Evolutionary conservation across 371 early-diverging fungal genomes (phyloP).

Genomic region (Rhizopus microsporus): DNA sequence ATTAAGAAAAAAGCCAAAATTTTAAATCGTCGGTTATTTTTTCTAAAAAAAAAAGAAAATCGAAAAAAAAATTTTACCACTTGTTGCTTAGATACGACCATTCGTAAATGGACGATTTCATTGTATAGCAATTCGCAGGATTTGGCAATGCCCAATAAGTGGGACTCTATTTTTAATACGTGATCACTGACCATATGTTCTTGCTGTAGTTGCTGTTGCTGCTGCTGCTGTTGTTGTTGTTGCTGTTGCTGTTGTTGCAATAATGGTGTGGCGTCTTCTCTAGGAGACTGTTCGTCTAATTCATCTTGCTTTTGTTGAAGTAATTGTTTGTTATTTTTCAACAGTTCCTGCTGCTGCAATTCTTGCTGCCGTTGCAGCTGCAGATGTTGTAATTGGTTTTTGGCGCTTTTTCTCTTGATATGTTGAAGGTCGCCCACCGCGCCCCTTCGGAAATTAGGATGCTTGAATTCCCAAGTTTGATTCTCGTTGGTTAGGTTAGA

Average conservation of each 20-base stretch:
- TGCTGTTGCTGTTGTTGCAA: background rate
- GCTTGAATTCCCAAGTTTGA: slow-evolving; percentile 75
- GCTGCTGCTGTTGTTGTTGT: background rate
- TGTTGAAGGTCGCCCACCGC: slow-evolving; percentile 56
- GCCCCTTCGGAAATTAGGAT: slow-evolving; percentile 65
- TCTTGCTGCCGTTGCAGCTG: slow-evolving; percentile 11
- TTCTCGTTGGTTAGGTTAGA: slow-evolving; percentile 56
- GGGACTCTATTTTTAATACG: slow-evolving; percentile 27
- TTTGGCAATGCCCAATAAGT: slow-evolving; percentile 17
- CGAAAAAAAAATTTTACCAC: slow-evolving; percentile 19
- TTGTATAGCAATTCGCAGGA: slow-evolving; percentile 25
- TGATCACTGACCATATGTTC: slow-evolving; percentile 14
- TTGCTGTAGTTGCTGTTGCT: background rate
- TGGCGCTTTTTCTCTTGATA: slow-evolving; percentile 67
- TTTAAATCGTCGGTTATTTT: background rate
- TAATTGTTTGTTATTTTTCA: slow-evolving; percentile 1
- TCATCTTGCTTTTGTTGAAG: slow-evolving; percentile 4
- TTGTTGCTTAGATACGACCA: slow-evolving; percentile 36
- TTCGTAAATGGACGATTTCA: slow-evolving; percentile 29
- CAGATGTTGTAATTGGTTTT: slow-evolving; percentile 26
- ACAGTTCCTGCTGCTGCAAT: slow-evolving; percentile 13
- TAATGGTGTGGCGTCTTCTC: background rate
- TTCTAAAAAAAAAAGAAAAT: background rate
- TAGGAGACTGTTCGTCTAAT: background rate
- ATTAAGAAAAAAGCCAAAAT: slow-evolving; percentile 14